Evolutionary conservation across 495 filamentous ascomycete genomes (phyloP).

Genomic region (Tuber microsphaerosporum): DNA sequence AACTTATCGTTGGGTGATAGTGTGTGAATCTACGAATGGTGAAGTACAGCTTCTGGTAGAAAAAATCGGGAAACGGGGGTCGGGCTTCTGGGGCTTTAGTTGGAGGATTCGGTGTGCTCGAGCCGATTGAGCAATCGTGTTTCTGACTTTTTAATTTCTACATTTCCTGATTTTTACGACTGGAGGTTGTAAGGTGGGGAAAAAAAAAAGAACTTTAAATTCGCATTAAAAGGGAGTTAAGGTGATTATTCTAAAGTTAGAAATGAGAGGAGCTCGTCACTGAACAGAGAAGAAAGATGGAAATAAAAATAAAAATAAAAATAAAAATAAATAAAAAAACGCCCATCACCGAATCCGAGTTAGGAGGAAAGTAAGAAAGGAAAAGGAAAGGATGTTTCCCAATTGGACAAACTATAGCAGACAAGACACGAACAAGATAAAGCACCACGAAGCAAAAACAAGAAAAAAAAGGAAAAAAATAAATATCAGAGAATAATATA

Average conservation of each 20-base stretch:
- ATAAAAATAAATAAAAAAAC: conserved; percentile 7
- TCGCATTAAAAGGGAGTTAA: background rate
- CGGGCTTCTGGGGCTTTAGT: too few species aligned
- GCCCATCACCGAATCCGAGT: conserved; percentile 17
- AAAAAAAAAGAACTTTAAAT: background rate
- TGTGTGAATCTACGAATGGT: background rate
- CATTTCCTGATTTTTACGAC: too few species aligned
- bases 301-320: conserved; percentile 11
- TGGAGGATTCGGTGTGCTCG: too few species aligned
- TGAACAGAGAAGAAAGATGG: background rate
- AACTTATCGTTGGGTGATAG: background rate
- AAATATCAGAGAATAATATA: background rate
- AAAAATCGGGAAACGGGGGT: too few species aligned
- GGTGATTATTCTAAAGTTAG: background rate
- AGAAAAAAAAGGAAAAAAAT: background rate
- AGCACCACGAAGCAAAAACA: background rate
- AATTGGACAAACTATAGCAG: background rate
- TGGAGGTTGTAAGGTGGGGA: background rate
- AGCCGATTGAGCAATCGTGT: too few species aligned
- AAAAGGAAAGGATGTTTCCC: conserved; percentile 7
- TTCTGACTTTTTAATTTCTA: too few species aligned
- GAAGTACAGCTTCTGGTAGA: background rate
- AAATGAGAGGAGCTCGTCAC: conserved; percentile 1
- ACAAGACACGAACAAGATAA: background rate
- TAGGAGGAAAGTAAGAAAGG: conserved; percentile 11